Evolutionary conservation across 768 basidiomycete species (phyloP).

Genomic region (Termitomyces sp.): DNA sequence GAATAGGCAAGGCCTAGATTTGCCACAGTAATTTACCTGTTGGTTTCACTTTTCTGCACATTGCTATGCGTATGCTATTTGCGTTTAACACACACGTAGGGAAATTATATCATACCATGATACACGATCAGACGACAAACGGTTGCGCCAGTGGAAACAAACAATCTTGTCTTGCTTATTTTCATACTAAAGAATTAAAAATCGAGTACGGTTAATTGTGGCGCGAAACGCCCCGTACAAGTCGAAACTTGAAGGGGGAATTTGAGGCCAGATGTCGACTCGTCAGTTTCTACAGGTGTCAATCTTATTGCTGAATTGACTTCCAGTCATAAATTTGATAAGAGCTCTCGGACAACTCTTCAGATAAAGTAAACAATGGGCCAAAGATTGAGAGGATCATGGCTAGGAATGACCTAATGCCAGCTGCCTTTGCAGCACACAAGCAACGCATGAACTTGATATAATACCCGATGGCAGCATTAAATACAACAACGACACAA

Average conservation of each 20-base stretch:
- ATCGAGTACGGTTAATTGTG: background rate
- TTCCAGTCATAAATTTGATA: background rate
- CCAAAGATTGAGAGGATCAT: too few relatives aligned
- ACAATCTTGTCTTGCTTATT: too few relatives aligned
- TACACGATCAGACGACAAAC: background rate
- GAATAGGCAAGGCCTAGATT: background rate
- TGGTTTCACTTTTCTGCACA: background rate
- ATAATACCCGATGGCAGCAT: too few relatives aligned
- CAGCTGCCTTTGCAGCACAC: too few relatives aligned
- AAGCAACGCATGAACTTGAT: too few relatives aligned
- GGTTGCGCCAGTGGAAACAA: too few relatives aligned
- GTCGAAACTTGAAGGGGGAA: background rate
- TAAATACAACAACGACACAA: too few relatives aligned
- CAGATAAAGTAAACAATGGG: too few relatives aligned
- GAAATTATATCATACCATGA: background rate
- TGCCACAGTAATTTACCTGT: background rate
- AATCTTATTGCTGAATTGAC: background rate
- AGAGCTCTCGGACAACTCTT: too few relatives aligned
- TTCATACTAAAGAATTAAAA: too few relatives aligned
- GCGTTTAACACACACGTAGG: too few relatives aligned
- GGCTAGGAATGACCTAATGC: too few relatives aligned
- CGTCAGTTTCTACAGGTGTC: background rate
- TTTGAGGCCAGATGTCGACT: background rate
- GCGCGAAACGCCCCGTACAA: background rate
- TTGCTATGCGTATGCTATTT: background rate